Evolutionary conservation across 495 filamentous ascomycete species (phyloP), one percentile per base, ranked within the genome.

Genomic region (Astrothelium subdiscretum): DNA sequence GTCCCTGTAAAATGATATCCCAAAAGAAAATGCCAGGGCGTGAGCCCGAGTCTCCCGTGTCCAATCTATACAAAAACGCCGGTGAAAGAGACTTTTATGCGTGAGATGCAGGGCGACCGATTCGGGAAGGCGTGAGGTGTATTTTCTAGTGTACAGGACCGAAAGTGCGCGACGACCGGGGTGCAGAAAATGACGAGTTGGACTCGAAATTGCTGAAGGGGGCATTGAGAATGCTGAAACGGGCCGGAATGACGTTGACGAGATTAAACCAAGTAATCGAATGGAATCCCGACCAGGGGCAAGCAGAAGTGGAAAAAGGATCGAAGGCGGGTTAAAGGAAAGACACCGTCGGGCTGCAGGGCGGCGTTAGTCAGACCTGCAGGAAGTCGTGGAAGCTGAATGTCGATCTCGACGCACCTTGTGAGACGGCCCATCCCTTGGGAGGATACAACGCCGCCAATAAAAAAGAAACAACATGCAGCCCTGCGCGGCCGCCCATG

Each of bases 361-460:
- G 48, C 29, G 20, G 48, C 48, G 48, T 54, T 54, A 54, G 48
- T 54, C 48, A 54, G 48, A 54, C 48, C 48, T 54, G 24, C 24
- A 54, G 48, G 24, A 54, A 54, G 48, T 0, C 48, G 12, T 27
- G 24, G 48, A 54, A 54, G 48, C 48, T 54, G 48, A 54, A 54
- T 29, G 48, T 11, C 48, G 48, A 54, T 54, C 48, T 54, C 24
- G 48, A 54, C 48, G 48, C 48, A 54, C 48, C 48, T 54, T 29
- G 48, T 54, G 48, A 54, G 48, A 54, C 48, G 48, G 48, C 5
- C 48, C 48, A 54, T 54, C 48, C 48, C 48, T 27, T 54, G 43
- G 48, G 29, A 20, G 48, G 48, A 3, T 54, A 24, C 26, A 12
- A 54, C 8, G 48, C 24, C 48, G 48, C 48, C 24, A 29, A 29